A percentile compares a stretch with the other conserved stretches of the same genome.
These are phyloP conservation scores for Heliosperma pusillum DNA, from an alignment of 148 eudicot species.

Conservation along the genomic window DNA sequence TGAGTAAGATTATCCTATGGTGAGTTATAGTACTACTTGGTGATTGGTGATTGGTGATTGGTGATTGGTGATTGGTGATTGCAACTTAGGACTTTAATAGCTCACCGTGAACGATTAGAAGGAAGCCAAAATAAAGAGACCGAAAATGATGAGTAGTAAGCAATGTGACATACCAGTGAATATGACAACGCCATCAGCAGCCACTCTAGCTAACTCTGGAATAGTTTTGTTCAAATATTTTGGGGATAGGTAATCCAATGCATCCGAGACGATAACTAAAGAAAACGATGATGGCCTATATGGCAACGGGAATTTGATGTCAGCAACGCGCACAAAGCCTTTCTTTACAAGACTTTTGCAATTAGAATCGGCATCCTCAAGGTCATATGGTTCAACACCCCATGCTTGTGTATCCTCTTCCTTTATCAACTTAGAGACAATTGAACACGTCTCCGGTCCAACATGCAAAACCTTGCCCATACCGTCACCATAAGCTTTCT, in stretches of 20 bases:
- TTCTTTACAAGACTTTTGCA: slow-evolving; percentile 78
- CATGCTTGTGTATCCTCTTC: slow-evolving; percentile 93
- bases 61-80: no score
- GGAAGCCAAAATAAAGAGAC: not conserved
- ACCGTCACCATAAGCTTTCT: slow-evolving; percentile 73
- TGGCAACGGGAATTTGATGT: slow-evolving; percentile 91
- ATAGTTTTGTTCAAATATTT: slow-evolving; percentile 86
- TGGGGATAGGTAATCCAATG: slow-evolving; percentile 86
- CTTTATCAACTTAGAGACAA: slow-evolving; percentile 66
- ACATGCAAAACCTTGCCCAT: slow-evolving; percentile 90
- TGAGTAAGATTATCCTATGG: not conserved
- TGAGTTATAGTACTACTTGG: not conserved
- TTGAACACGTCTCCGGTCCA: slow-evolving; percentile 91
- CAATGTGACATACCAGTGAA: slow-evolving; percentile 55
- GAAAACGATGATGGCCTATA: slow-evolving; percentile 79
- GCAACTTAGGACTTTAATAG: not conserved
- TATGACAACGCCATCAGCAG: slow-evolving; percentile 73
- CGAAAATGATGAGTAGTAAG: not conserved
- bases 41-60: no score
- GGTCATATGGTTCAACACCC: slow-evolving; percentile 93
- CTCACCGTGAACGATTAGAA: not conserved
- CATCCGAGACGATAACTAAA: slow-evolving; percentile 82
- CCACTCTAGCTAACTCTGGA: slow-evolving; percentile 85
- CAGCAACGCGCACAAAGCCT: slow-evolving; percentile 90
- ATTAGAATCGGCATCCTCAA: slow-evolving; percentile 71